phyloP scores from a whole-genome alignment of 495 filamentous ascomycete genomes.

The Cryomyces minteri region DNA sequence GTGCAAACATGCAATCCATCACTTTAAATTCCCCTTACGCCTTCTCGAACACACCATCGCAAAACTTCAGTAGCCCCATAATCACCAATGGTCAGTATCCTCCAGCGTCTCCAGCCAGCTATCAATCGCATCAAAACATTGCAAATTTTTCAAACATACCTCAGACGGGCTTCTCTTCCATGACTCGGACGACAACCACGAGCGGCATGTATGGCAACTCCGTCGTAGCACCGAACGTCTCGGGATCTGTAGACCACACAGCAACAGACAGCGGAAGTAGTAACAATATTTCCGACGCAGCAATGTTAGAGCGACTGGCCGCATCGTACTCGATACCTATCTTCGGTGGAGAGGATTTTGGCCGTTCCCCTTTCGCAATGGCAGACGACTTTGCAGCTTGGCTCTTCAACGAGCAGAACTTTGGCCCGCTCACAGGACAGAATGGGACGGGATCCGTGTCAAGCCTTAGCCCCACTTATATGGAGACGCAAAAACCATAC shows the following conservation, averaged over 20 bases:
- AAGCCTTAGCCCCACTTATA: constrained; percentile 11
- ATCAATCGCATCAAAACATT: constrained; percentile 11
- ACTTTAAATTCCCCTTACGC: constrained; percentile 8
- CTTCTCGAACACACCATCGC: constrained; percentile 8
- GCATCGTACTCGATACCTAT: not conserved
- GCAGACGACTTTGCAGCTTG: constrained; percentile 86
- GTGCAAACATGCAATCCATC: not conserved
- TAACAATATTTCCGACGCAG: constrained; percentile 2
- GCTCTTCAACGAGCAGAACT: constrained; percentile 55
- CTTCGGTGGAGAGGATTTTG: constrained; percentile 44
- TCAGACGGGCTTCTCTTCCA: constrained; percentile 7
- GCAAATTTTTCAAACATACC: constrained; percentile 10
- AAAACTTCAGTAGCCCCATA: constrained; percentile 6
- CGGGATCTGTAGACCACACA: constrained; percentile 3
- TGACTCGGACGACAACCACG: constrained; percentile 1
- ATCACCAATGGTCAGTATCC: constrained; percentile 4
- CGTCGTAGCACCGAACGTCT: no score
- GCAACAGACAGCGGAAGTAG: constrained; percentile 5
- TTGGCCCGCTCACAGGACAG: constrained; percentile 8
- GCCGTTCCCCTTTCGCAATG: constrained; percentile 74
- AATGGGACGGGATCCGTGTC: constrained; percentile 5
- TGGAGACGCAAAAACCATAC: constrained; percentile 13
- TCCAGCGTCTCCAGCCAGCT: constrained; percentile 1
- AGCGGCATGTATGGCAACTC: not conserved
- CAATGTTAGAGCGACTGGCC: not conserved